These are phyloP conservation scores for Clarireedia monteithiana DNA, from an alignment of 2,329 filamentous ascomycete genomes.

Conservation along the genomic window DNA sequence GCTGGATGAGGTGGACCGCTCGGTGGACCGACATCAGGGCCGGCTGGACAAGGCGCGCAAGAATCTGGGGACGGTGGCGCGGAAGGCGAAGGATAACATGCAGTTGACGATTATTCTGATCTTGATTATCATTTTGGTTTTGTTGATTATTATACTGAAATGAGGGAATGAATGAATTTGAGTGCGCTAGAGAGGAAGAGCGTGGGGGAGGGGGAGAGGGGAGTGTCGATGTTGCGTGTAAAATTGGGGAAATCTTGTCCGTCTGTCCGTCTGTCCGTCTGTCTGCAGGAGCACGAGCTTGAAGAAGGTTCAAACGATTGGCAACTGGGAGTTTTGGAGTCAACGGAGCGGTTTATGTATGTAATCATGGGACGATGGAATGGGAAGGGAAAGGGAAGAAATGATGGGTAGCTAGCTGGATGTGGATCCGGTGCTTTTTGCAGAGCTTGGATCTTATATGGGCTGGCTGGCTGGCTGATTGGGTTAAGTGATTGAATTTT, in stretches of 20 bases:
- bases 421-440: no score
- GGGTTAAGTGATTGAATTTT: no score
- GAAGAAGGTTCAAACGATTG: no score
- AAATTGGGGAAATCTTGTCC: no score
- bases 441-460: no score
- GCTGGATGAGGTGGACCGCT: conserved; percentile 80
- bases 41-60: conserved; percentile 69
- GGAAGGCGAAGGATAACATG: conserved; percentile 75
- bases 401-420: background rate
- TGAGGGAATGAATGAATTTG: conserved; percentile 26
- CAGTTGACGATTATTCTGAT: conserved; percentile 67
- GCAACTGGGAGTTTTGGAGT: no score
- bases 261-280: no score
- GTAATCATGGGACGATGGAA: background rate
- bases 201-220: no score
- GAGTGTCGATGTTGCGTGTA: no score
- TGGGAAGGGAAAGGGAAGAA: background rate
- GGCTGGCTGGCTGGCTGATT: no score
- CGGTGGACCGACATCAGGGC: conserved; percentile 72
- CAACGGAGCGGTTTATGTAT: no score
- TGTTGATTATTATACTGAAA: conserved; percentile 61
- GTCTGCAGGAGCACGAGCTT: no score
- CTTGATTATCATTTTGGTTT: conserved; percentile 58
- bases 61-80: conserved; percentile 62
- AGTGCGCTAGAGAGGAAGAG: background rate